Conservation (phyloP, 2,329 filamentous ascomycete genomes). For the Shiraia bambusicola region DNA sequence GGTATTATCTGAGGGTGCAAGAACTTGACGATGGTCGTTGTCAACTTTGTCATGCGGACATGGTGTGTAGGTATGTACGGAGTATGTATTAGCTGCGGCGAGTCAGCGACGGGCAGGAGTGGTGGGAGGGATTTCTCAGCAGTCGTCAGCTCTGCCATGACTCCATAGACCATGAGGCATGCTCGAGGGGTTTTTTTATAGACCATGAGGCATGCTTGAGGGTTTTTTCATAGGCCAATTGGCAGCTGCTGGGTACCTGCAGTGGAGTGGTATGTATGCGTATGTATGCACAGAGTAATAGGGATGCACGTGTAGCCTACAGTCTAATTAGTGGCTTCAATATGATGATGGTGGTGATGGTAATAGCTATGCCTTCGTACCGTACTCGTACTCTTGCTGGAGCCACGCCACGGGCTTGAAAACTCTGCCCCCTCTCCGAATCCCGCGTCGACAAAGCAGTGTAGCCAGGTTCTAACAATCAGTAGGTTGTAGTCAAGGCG, state of each 20-base stretch:
- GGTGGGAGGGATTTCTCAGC: slow-evolving; percentile 1
- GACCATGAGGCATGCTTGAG: not conserved
- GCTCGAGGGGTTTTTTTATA: not conserved
- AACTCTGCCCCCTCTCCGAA: slow-evolving; percentile 4
- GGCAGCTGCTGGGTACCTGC: slow-evolving; percentile 3
- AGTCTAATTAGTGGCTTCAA: too few relatives aligned
- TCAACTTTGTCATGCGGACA: slow-evolving; percentile 36
- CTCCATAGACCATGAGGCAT: not conserved
- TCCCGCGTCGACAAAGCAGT: slow-evolving; percentile 4
- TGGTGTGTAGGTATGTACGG: too few relatives aligned
- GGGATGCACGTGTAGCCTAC: not conserved
- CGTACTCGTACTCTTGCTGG: too few relatives aligned
- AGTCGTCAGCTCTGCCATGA: not conserved
- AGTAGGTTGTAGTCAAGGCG: not conserved
- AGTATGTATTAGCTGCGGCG: slow-evolving; percentile 1
- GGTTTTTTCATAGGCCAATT: not conserved
- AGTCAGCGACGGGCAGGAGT: too few relatives aligned
- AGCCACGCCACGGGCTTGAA: not conserved
- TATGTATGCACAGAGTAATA: not conserved
- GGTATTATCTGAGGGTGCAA: too few relatives aligned
- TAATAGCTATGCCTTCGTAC: too few relatives aligned
- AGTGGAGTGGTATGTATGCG: not conserved
- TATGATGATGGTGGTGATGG: too few relatives aligned
- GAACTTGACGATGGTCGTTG: slow-evolving; percentile 41
- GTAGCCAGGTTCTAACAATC: not conserved